Evolutionary conservation across 805 yeast genomes (phyloP).

Genomic region (Myxozyma vanderwaltii): DNA sequence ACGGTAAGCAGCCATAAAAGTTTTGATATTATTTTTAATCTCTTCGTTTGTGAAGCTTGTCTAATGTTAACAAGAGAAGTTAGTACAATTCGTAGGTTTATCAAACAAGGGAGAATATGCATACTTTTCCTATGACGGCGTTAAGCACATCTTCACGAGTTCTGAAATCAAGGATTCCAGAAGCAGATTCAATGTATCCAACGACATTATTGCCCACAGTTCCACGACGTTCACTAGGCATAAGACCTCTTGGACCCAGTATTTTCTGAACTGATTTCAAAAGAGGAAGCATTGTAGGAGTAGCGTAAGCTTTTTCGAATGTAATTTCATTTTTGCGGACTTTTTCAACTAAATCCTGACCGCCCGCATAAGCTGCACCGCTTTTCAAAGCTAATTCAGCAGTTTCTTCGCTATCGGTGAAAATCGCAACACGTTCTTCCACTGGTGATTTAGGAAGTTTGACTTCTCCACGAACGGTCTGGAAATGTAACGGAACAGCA

Average conservation of each 20-base stretch:
- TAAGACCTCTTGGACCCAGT: constrained; percentile 84
- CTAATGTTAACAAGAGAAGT: too few species aligned
- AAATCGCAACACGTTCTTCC: constrained; percentile 64
- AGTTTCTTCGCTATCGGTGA: constrained; percentile 60
- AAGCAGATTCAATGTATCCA: neutral
- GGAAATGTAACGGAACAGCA: constrained; percentile 74
- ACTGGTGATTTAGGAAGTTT: constrained; percentile 72
- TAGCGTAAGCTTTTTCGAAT: constrained; percentile 78
- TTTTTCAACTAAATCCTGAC: constrained; percentile 63
- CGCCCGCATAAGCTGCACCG: constrained; percentile 73
- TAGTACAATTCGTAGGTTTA: neutral
- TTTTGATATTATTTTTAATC: constrained; percentile 10
- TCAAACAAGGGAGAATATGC: neutral
- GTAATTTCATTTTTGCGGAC: constrained; percentile 59
- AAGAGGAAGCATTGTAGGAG: constrained; percentile 73
- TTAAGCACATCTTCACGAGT: neutral
- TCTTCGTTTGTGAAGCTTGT: constrained; percentile 14
- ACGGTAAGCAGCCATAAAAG: constrained; percentile 29
- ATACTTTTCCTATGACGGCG: constrained; percentile 19
- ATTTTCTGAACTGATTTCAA: constrained; percentile 71
- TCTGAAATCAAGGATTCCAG: constrained; percentile 18
- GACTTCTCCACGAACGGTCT: constrained; percentile 71
- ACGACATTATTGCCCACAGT: constrained; percentile 53
- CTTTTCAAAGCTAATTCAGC: constrained; percentile 56
- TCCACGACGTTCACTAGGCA: constrained; percentile 85